phyloP scores from a whole-genome alignment of 2,329 filamentous ascomycete genomes.

The Aurifilum marmelostoma region DNA sequence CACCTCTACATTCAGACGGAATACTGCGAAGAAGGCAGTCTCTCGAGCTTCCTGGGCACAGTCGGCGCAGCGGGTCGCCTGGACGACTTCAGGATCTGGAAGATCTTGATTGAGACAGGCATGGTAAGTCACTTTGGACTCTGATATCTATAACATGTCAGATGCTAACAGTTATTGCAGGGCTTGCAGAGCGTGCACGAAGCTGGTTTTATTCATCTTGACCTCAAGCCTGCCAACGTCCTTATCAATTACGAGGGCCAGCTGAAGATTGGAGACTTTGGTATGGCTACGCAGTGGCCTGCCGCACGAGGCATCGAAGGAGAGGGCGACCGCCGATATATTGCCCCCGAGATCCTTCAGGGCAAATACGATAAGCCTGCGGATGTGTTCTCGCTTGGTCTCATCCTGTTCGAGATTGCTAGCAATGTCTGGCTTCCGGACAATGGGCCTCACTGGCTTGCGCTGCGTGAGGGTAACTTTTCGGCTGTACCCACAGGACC shows the following conservation, averaged over 20 bases:
- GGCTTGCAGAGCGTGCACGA: conserved; percentile 90
- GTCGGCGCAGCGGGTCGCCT: conserved; percentile 82
- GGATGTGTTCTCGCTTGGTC: conserved; percentile 90
- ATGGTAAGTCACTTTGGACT: conserved; percentile 60
- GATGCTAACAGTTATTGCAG: conserved; percentile 50
- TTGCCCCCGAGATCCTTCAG: conserved; percentile 87
- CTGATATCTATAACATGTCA: not conserved
- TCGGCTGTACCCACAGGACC: conserved; percentile 74
- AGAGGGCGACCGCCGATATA: conserved; percentile 95
- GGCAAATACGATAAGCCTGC: conserved; percentile 88
- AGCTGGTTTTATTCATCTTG: conserved; percentile 81
- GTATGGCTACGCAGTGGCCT: conserved; percentile 78
- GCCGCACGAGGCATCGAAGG: conserved; percentile 77
- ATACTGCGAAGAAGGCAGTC: conserved; percentile 90
- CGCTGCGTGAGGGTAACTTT: conserved; percentile 85
- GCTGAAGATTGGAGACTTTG: conserved; percentile 86
- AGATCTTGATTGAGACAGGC: conserved; percentile 86
- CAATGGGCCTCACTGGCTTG: conserved; percentile 89
- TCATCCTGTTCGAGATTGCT: conserved; percentile 93
- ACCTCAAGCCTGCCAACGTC: conserved; percentile 84
- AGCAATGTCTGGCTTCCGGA: conserved; percentile 93
- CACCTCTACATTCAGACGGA: conserved; percentile 97
- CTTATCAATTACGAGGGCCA: conserved; percentile 80
- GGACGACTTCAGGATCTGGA: conserved; percentile 98
- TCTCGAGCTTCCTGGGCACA: conserved; percentile 82